A percentile compares a stretch with the other conserved stretches of the same genome.
Conservation (phyloP, 2,329 filamentous ascomycete species). For the Beauveria rudraprayagi region DNA sequence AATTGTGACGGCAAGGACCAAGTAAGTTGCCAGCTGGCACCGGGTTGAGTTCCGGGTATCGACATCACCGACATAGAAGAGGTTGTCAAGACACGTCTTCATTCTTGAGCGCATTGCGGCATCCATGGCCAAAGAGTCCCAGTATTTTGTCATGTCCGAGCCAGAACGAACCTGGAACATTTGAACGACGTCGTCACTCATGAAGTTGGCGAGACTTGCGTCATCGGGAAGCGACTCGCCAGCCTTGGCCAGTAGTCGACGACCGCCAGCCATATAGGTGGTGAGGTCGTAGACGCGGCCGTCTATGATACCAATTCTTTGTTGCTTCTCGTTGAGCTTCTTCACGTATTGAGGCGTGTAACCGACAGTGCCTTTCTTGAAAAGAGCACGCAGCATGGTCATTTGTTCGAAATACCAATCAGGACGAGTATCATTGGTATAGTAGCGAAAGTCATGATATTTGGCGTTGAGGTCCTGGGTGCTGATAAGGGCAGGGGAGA, state of each 20-base stretch:
- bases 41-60: slow-evolving; percentile 82
- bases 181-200: slow-evolving; percentile 64
- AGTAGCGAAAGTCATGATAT: slow-evolving; percentile 91
- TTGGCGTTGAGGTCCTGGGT: slow-evolving; percentile 61
- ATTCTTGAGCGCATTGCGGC: slow-evolving; percentile 54
- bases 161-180: slow-evolving; percentile 74
- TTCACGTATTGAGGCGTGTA: slow-evolving; percentile 72
- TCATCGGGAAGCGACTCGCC: slow-evolving; percentile 41
- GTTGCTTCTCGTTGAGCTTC: slow-evolving; percentile 56
- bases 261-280: slow-evolving; percentile 69
- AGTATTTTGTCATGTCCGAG: slow-evolving; percentile 73
- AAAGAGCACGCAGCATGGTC: slow-evolving; percentile 65
- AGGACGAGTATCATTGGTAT: slow-evolving; percentile 69
- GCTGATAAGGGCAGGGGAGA: slow-evolving; percentile 54
- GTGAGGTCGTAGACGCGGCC: slow-evolving; percentile 83
- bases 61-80: slow-evolving; percentile 88
- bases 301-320: slow-evolving; percentile 71
- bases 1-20: slow-evolving; percentile 77
- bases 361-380: slow-evolving; percentile 79
- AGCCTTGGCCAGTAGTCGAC: slow-evolving; percentile 48
- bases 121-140: slow-evolving; percentile 60
- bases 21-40: slow-evolving; percentile 83
- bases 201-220: slow-evolving; percentile 62
- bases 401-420: slow-evolving; percentile 95
- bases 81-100: slow-evolving; percentile 79